Evolutionary conservation across 1,284 basidiomycete species (phyloP), one percentile per base, ranked within the genome.

Genomic region (Melampsora larici-populina): DNA sequence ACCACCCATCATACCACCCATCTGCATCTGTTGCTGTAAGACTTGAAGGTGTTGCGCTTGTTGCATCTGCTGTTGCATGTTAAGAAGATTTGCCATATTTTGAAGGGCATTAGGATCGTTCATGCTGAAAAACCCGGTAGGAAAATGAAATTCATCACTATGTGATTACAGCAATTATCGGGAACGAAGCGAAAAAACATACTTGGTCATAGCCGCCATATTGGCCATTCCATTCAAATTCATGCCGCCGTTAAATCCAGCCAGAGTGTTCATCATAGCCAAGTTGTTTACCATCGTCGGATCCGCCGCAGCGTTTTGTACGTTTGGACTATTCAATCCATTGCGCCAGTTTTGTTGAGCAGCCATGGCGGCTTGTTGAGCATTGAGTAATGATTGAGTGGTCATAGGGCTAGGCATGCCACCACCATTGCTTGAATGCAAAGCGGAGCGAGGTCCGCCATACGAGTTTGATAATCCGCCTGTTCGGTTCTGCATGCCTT

Each of bases 21-120:
- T 64, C 62, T 69, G 66, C 58, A 80, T 74, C 51, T 80, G 79
- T 68, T 75, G 73, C 60, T 75, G 65, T 15, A 82, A 33, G 7
- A 55, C 73, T 68, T 75, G 73, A 24, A 75, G 46, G 24, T 66
- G 48, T 67, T 75, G 65, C 11, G 79, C 70, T 76, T 79, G 66
- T 70, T 81, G 82, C 36, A 82, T 74, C 79, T 82, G 81, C 85
- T 80, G 82, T 83, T 88, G 86, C 80, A 87, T 86, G 82, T 88
- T 88, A 85, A 90, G 86, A 70, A 88, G 86, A 62, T 71, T 75
- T 6, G 73, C 73, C 73, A 75, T 75, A 60, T 75, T 75, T 33
- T 75, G 73, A 62, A 75, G 65, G 21, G 73, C 65, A 29, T 67
- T 67, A 26, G 73, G 73, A 48, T 75, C 65, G 29, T 48, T 18